Conservation (phyloP, 768 basidiomycete genomes). For the Galerina sulciceps region DNA sequence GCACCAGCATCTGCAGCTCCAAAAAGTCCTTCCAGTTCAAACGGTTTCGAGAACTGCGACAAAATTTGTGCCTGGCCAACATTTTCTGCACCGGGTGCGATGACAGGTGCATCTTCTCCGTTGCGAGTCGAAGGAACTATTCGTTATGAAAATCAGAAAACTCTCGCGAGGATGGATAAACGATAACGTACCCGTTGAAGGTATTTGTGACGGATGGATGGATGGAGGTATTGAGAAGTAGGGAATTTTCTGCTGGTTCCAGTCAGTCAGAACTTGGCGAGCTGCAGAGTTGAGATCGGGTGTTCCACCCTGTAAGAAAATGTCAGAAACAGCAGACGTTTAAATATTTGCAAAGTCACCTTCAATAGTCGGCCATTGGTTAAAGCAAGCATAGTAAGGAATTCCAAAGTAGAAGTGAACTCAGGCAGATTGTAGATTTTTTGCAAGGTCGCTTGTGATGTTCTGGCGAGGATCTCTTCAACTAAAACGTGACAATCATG, state of each 20-base stretch:
- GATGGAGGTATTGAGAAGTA: conserved; percentile 83
- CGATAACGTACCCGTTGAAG: conserved; percentile 43
- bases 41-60: conserved; percentile 71
- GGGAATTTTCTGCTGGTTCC: conserved; percentile 96
- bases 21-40: conserved; percentile 81
- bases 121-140: conserved; percentile 29
- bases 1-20: conserved; percentile 83
- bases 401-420: conserved; percentile 74
- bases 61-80: conserved; percentile 85
- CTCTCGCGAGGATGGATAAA: not conserved
- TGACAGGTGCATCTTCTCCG: conserved; percentile 30
- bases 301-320: conserved; percentile 71
- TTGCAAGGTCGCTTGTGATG: conserved; percentile 69
- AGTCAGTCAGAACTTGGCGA: conserved; percentile 82
- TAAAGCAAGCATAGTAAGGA: conserved; percentile 89
- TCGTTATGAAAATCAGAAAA: not conserved
- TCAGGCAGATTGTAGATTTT: conserved; percentile 87
- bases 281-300: conserved; percentile 87
- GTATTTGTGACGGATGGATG: conserved; percentile 78
- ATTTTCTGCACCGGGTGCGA: conserved; percentile 77
- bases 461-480: conserved; percentile 82
- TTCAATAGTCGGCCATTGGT: conserved; percentile 84
- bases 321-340: not conserved
- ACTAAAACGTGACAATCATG: conserved; percentile 50
- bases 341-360: conserved; percentile 38